phyloP scores from a whole-genome alignment of 2,329 filamentous ascomycete species.

The Aspergillus quadrilineatus region DNA sequence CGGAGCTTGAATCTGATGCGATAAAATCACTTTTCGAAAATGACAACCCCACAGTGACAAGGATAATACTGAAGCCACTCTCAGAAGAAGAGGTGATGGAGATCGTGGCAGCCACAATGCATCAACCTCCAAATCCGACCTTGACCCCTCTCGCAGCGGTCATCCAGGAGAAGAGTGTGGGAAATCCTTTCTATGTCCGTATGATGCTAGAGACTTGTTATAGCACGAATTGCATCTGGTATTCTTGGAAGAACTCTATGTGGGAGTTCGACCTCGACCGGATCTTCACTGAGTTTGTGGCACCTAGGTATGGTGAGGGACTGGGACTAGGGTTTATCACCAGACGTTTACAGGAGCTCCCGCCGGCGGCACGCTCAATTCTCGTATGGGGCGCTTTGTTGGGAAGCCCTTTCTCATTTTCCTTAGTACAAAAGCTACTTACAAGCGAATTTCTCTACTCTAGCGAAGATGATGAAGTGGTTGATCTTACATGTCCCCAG shows the following conservation, averaged over 20 bases:
- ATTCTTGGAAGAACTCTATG: constrained; percentile 76
- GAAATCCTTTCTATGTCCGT: constrained; percentile 87
- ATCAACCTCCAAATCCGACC: constrained; percentile 66
- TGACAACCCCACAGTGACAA: constrained; percentile 61
- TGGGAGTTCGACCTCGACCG: constrained; percentile 87
- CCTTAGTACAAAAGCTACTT: constrained; percentile 73
- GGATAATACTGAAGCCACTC: constrained; percentile 70
- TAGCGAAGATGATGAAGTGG: constrained; percentile 44
- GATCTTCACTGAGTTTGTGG: constrained; percentile 80
- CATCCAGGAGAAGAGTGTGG: constrained; percentile 82
- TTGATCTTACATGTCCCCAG: constrained; percentile 39
- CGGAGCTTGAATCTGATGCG: constrained; percentile 57
- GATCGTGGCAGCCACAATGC: constrained; percentile 80
- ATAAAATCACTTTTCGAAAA: constrained; percentile 43
- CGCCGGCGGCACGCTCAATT: constrained; percentile 70
- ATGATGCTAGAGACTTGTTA: constrained; percentile 88
- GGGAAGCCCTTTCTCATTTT: constrained; percentile 80
- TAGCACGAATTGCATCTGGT: constrained; percentile 84
- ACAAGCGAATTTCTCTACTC: constrained; percentile 68
- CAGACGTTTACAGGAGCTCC: constrained; percentile 73
- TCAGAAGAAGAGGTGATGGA: constrained; percentile 75
- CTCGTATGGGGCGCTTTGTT: constrained; percentile 83
- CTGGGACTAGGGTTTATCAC: constrained; percentile 81
- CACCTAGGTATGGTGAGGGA: constrained; percentile 73
- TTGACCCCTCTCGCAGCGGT: constrained; percentile 77